Percentiles rank a stretch among this genome's conserved stretches.
These are phyloP conservation scores for Exophiala xenobiotica DNA, from an alignment of 2,329 filamentous ascomycete genomes.

Conservation along the genomic window DNA sequence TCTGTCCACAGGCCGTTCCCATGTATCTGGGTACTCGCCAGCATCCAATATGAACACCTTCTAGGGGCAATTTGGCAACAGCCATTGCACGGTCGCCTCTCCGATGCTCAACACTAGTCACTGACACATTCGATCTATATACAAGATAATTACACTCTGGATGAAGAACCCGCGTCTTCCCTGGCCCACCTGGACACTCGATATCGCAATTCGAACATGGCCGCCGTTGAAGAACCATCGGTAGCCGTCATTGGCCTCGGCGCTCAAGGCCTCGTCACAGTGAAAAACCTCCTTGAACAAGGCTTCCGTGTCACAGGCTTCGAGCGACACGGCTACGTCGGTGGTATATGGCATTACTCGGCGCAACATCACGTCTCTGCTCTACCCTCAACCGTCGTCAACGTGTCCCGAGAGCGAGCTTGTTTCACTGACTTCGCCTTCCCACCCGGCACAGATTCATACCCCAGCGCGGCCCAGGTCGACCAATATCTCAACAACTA, in stretches of 20 bases:
- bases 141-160: too few species aligned
- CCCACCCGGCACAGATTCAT: constrained; percentile 14
- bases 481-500: constrained; percentile 25
- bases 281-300: constrained; percentile 47
- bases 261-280: constrained; percentile 40
- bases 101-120: too few species aligned
- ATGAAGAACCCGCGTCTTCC: too few species aligned
- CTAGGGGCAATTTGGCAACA: too few species aligned
- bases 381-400: constrained; percentile 18
- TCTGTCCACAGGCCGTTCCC: too few species aligned
- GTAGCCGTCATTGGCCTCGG: constrained; percentile 1
- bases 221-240: not conserved
- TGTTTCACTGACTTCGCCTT: constrained; percentile 27
- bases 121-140: too few species aligned
- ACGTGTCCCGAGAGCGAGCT: constrained; percentile 17
- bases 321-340: constrained; percentile 43
- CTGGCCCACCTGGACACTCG: too few species aligned
- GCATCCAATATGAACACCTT: too few species aligned
- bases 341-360: constrained; percentile 48
- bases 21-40: too few species aligned
- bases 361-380: constrained; percentile 30
- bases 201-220: too few species aligned
- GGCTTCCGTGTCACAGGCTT: constrained; percentile 47
- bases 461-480: constrained; percentile 16
- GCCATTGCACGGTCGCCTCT: too few species aligned